Evolutionary conservation across 148 eudicot species (phyloP).

Genomic region (Salicornia ramosissima): DNA sequence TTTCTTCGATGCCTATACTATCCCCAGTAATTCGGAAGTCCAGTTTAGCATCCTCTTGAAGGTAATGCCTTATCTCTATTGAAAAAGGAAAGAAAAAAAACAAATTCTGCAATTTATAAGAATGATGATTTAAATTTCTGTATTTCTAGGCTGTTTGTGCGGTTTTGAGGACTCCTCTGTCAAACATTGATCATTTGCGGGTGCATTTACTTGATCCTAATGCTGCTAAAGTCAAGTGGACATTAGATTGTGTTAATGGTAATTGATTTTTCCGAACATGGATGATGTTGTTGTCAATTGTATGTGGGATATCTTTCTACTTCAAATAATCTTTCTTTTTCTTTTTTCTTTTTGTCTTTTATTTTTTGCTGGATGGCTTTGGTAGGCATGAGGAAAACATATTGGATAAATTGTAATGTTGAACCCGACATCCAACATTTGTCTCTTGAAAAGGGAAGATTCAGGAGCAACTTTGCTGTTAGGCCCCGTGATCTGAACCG

Average conservation of each 20-base stretch:
- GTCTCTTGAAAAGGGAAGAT: constrained; percentile 71
- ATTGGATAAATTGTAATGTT: constrained; percentile 87
- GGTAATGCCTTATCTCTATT: constrained; percentile 31
- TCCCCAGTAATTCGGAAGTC: constrained; percentile 46
- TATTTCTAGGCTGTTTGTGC: constrained; percentile 73
- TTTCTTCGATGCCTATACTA: constrained; percentile 62
- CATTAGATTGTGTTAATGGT: constrained; percentile 78
- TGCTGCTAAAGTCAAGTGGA: constrained; percentile 86
- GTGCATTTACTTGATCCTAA: constrained; percentile 55
- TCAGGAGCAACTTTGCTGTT: constrained; percentile 80
- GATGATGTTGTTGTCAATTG: background rate
- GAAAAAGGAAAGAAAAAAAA: background rate
- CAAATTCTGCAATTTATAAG: background rate
- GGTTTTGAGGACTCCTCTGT: constrained; percentile 78
- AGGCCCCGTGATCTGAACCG: constrained; percentile 94
- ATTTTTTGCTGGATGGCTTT: constrained; percentile 1
- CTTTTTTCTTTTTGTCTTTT: background rate
- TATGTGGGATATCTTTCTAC: background rate
- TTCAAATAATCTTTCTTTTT: background rate
- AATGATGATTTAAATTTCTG: background rate
- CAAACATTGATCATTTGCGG: constrained; percentile 66
- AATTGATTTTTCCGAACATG: background rate
- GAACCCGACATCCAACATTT: constrained; percentile 89
- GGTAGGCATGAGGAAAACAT: constrained; percentile 79
- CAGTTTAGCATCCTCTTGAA: constrained; percentile 92